Percentiles rank a stretch among this genome's conserved stretches.
phyloP scores from a whole-genome alignment of 2,329 filamentous ascomycete species.

The Hymenoscyphus salicellus region DNA sequence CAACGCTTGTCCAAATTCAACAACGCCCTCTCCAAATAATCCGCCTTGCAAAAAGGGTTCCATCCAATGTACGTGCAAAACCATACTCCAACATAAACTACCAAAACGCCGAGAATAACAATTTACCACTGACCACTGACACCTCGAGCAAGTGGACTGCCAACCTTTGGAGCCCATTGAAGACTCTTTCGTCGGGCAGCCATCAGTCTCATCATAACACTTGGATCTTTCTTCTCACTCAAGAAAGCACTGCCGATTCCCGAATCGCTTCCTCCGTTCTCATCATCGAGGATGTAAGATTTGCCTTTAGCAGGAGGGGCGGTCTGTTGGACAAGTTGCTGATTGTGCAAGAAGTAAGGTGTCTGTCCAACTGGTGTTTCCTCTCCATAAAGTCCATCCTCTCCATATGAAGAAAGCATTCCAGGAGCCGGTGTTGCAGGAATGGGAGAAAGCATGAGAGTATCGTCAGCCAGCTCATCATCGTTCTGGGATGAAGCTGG shows the following conservation, averaged over 20 bases:
- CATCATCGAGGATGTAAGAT: conserved; percentile 16
- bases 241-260: conserved; percentile 42
- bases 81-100: background rate
- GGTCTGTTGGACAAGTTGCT: conserved; percentile 35
- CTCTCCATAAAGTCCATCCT: conserved; percentile 32
- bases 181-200: conserved; percentile 73
- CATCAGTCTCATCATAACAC: conserved; percentile 51
- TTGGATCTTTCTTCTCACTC: conserved; percentile 50
- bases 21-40: background rate
- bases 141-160: conserved; percentile 63
- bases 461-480: conserved; percentile 27
- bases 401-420: conserved; percentile 31
- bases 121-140: background rate
- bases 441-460: conserved; percentile 31
- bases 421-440: conserved; percentile 35
- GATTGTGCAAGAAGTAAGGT: conserved; percentile 34
- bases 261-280: background rate
- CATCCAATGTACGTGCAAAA: background rate
- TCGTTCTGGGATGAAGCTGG: conserved; percentile 15
- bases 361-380: conserved; percentile 33
- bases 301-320: conserved; percentile 30
- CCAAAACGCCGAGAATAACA: background rate
- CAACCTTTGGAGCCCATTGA: conserved; percentile 72
- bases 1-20: background rate
- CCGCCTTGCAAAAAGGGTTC: background rate